phyloP scores from a whole-genome alignment of 1,284 basidiomycete species.

The Melampsora americana region DNA sequence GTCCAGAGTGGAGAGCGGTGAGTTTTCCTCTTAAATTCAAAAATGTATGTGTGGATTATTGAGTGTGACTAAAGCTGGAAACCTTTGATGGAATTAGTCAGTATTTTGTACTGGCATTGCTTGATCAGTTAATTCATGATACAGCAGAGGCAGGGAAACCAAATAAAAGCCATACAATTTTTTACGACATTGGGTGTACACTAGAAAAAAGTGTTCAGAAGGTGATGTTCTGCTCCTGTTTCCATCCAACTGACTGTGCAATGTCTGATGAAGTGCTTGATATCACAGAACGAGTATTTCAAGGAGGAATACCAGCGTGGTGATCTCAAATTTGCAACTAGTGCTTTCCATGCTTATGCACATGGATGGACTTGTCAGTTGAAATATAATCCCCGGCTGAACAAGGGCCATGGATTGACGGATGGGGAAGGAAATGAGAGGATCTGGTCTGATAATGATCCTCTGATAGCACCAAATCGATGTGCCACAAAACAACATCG shows the following conservation, averaged over 20 bases:
- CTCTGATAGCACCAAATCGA: too few relatives aligned
- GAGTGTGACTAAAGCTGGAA: not conserved
- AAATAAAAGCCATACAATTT: too few relatives aligned
- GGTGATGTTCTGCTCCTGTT: too few relatives aligned
- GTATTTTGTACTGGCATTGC: not conserved
- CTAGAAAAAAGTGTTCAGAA: too few relatives aligned
- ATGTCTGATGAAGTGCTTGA: too few relatives aligned
- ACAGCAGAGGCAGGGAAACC: not conserved
- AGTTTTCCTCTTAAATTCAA: too few relatives aligned
- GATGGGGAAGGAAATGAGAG: conserved; percentile 28
- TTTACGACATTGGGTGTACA: too few relatives aligned
- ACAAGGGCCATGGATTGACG: conserved; percentile 6
- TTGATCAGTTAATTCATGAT: not conserved
- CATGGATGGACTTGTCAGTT: conserved; percentile 41
- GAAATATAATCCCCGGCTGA: conserved; percentile 11
- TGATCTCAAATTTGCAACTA: conserved; percentile 22
- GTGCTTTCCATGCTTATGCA: conserved; percentile 33
- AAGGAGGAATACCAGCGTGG: too few relatives aligned
- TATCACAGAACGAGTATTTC: not conserved
- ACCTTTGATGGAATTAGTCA: not conserved
- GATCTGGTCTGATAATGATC: conserved; percentile 21
- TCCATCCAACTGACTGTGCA: too few relatives aligned
- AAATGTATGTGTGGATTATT: not conserved
- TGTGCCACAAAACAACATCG: too few relatives aligned
- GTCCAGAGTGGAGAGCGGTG: too few relatives aligned